Evolutionary conservation across 805 yeast species (phyloP).

Genomic region (Metschnikowia sp.): DNA sequence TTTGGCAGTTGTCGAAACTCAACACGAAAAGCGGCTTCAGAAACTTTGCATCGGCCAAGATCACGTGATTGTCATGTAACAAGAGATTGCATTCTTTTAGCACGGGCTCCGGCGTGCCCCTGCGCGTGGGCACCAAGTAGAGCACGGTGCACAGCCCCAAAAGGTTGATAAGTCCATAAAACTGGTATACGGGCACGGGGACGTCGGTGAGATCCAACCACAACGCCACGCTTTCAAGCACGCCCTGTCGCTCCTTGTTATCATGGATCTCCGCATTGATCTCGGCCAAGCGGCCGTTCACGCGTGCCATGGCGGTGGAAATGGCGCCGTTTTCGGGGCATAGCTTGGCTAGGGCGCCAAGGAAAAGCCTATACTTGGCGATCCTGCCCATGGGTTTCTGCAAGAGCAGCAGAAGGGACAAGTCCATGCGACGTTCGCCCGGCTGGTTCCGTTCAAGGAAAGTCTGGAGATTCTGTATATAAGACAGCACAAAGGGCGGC

Average conservation of each 20-base stretch:
- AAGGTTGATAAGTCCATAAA: conserved; percentile 6
- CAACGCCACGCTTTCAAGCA: conserved; percentile 4
- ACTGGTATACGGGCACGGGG: not conserved
- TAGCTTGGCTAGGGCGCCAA: conserved; percentile 6
- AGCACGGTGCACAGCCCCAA: conserved; percentile 1
- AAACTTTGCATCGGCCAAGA: conserved; percentile 1
- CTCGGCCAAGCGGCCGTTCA: conserved; percentile 3
- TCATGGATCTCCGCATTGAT: conserved; percentile 9
- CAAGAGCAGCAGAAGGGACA: conserved; percentile 14
- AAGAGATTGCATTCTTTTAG: conserved; percentile 4
- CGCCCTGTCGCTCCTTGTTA: conserved; percentile 4
- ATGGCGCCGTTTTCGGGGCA: not conserved
- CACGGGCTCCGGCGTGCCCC: conserved; percentile 1
- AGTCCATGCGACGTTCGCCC: conserved; percentile 11
- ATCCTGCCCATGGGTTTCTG: conserved; percentile 15
- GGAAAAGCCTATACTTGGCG: conserved; percentile 15
- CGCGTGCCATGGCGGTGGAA: conserved; percentile 2
- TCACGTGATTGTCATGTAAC: conserved; percentile 7
- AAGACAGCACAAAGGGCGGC: conserved; percentile 11
- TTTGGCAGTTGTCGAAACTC: conserved; percentile 5
- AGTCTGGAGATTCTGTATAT: conserved; percentile 10
- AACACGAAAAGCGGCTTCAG: conserved; percentile 6
- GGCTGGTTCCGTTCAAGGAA: conserved; percentile 15
- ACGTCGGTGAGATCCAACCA: conserved; percentile 3
- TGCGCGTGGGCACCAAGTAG: conserved; percentile 6